Conservation (phyloP, 1,284 basidiomycete genomes). For the Caloboletus inedulis region DNA sequence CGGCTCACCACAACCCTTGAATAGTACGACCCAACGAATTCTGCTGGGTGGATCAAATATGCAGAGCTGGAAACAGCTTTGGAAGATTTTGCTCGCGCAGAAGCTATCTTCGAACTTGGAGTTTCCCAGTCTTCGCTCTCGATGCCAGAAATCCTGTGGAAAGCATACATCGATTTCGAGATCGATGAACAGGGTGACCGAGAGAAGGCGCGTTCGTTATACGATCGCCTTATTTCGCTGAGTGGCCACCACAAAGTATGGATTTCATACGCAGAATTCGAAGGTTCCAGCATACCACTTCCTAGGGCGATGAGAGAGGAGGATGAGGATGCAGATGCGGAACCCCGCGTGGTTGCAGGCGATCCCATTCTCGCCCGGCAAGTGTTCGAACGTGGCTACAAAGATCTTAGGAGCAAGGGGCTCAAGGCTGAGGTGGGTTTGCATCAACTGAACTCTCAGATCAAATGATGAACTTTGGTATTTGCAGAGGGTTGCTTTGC, state of each 20-base stretch:
- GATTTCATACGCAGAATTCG: slow-evolving; percentile 79
- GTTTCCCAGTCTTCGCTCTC: slow-evolving; percentile 88
- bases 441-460: not conserved
- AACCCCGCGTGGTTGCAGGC: slow-evolving; percentile 64
- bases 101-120: slow-evolving; percentile 95
- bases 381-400: slow-evolving; percentile 85
- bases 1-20: slow-evolving; percentile 3
- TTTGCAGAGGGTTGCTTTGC: slow-evolving; percentile 74
- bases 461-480: slow-evolving; percentile 1
- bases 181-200: slow-evolving; percentile 88
- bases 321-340: slow-evolving; percentile 65
- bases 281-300: slow-evolving; percentile 65
- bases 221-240: slow-evolving; percentile 83
- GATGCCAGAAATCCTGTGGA: slow-evolving; percentile 99
- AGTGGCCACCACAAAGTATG: slow-evolving; percentile 96
- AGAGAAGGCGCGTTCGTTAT: slow-evolving; percentile 80
- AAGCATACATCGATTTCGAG: slow-evolving; percentile 96
- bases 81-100: slow-evolving; percentile 88
- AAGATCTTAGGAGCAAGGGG: slow-evolving; percentile 74
- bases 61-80: slow-evolving; percentile 93
- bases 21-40: slow-evolving; percentile 86
- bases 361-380: slow-evolving; percentile 68
- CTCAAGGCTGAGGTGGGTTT: slow-evolving; percentile 82
- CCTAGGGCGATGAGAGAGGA: slow-evolving; percentile 69
- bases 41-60: slow-evolving; percentile 95